Percentiles rank a stretch among this genome's conserved stretches.
phyloP scores from a whole-genome alignment of 2,329 filamentous ascomycete genomes.

The Orbilia quercus region DNA sequence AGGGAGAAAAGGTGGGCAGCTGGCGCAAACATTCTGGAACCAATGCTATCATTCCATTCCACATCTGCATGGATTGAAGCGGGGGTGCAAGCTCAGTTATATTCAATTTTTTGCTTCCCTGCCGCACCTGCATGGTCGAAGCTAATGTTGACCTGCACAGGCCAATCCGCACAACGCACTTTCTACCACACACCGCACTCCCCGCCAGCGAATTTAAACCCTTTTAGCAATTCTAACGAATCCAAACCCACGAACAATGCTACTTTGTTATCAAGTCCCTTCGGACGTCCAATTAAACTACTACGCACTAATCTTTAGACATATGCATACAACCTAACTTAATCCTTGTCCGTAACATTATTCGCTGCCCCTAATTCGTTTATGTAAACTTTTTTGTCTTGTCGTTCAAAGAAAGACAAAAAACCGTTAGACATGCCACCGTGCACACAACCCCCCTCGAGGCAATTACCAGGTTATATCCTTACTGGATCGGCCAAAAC shows the following conservation, averaged over 20 bases:
- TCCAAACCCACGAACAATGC: neutral
- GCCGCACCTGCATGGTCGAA: constrained; percentile 46
- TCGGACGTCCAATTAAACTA: constrained; percentile 10
- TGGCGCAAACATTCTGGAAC: constrained; percentile 33
- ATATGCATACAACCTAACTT: constrained; percentile 10
- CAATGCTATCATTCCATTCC: constrained; percentile 50
- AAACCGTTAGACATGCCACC: neutral
- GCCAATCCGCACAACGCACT: constrained; percentile 46
- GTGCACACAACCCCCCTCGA: too few species aligned
- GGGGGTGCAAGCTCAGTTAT: constrained; percentile 15
- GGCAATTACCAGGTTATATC: neutral
- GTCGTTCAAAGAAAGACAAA: too few species aligned
- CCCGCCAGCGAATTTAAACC: neutral
- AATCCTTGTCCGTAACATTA: constrained; percentile 6
- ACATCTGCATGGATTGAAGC: constrained; percentile 30
- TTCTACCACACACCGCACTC: constrained; percentile 34
- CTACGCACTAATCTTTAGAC: neutral
- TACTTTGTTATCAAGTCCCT: constrained; percentile 3
- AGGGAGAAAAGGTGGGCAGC: constrained; percentile 26
- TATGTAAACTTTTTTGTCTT: constrained; percentile 3
- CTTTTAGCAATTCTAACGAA: too few species aligned
- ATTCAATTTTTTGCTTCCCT: constrained; percentile 23
- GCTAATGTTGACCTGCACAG: constrained; percentile 43
- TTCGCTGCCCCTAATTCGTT: neutral
- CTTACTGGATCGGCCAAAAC: constrained; percentile 2